Base-by-base conservation (phyloP, 2,329 filamentous ascomycete genomes). In the Aotearoamyces nothofagi region DNA sequence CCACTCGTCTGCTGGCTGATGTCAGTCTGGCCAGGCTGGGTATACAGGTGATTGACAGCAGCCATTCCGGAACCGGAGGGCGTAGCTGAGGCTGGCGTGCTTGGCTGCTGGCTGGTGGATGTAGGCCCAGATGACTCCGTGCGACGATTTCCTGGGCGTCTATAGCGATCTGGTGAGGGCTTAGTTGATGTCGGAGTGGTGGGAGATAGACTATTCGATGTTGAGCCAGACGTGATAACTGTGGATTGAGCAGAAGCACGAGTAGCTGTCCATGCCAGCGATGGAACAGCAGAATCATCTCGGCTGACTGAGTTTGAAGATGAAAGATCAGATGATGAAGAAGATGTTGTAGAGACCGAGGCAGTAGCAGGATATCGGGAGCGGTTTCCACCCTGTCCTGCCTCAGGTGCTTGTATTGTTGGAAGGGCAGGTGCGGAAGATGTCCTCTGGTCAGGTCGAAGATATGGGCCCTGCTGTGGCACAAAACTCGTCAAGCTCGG, bases 131-230 rank as follows among this genome's bases (percentile, higher is more conserved):
- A 8, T 43, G 41, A 53, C 43, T 46, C 58, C 9, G 40, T 33
- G 35, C 68, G 60, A 39, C 68, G 66, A 33, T 66, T 60, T 31
- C 63, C 63, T 34, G 64, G 53, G 28, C 84, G 76, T 43, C 84
- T 69, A 50, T 94, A 94, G 34, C 87, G 72, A 50, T 93, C 84
- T 1, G 82, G 81, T 2, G 79, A 73, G 13, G 74, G 61, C 44
- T 83, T 84, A 25, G 60, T 54, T 4, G 64, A 60, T 23, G 74
- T 64, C 5, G 39, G 33, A 10, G 34, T 20, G n/a, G 29, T 25
- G 29, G 65, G 58, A n/a, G 57, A 39, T 15, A 76, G 45, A 41
- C 63, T 54, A 50, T 73, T 38, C 55, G 66, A 27, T 69, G 63
- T 39, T 61, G 62, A 10, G 58, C 59, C 31, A 54, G 56, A 33